Conservation (phyloP, 148 eudicot genomes). For the Chenopodium suecicum region DNA sequence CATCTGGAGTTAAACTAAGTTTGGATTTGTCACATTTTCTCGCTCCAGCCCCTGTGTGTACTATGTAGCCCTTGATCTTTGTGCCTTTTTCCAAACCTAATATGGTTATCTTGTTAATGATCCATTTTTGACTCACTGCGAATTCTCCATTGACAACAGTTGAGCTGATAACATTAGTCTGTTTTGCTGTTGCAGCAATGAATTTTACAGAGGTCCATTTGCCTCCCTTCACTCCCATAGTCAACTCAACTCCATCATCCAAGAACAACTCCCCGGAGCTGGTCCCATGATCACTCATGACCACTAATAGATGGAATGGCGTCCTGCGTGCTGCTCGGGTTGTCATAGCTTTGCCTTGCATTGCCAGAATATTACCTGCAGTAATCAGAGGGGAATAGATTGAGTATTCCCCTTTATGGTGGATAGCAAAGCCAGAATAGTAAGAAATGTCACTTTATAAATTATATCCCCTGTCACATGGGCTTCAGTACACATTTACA, state of each 20-base stretch:
- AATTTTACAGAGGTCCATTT: constrained; percentile 60
- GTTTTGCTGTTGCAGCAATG: constrained; percentile 26
- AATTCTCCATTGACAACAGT: constrained; percentile 52
- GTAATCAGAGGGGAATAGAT: background rate
- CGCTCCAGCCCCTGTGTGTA: background rate
- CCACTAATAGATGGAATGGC: constrained; percentile 60
- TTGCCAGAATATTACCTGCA: constrained; percentile 26
- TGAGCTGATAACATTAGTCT: constrained; percentile 36
- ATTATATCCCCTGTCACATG: no score
- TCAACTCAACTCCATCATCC: constrained; percentile 63
- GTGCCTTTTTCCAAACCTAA: constrained; percentile 42
- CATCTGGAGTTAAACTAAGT: constrained; percentile 15
- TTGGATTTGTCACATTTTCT: background rate
- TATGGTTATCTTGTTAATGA: constrained; percentile 55
- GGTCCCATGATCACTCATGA: constrained; percentile 30
- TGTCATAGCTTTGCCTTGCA: constrained; percentile 78
- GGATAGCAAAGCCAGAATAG: no score
- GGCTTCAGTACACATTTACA: no score
- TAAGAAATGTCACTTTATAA: no score
- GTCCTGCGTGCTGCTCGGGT: constrained; percentile 60
- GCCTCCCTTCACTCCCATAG: constrained; percentile 45
- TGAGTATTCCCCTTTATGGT: no score
- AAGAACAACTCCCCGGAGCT: constrained; percentile 60
- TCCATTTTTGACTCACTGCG: constrained; percentile 54
- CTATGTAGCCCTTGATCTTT: constrained; percentile 6